A percentile compares a stretch with the other conserved stretches of the same genome.
Conservation (phyloP, 129 eudicot genomes). For the Logfia minima region DNA sequence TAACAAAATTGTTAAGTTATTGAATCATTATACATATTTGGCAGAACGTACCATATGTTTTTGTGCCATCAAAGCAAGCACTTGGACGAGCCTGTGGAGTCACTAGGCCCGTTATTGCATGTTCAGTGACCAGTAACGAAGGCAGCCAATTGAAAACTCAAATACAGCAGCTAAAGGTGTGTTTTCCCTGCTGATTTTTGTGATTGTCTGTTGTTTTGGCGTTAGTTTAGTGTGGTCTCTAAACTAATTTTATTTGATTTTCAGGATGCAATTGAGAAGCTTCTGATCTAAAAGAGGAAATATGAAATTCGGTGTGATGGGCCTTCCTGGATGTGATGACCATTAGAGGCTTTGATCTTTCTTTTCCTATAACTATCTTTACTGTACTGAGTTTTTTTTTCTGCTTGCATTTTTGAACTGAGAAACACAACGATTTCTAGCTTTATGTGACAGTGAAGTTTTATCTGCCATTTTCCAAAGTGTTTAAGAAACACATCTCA, state of each 20-base stretch:
- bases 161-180: conserved; percentile 80
- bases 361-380: conserved; percentile 21
- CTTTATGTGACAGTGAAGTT: conserved; percentile 13
- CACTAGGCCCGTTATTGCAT: conserved; percentile 80
- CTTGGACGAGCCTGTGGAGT: conserved; percentile 91
- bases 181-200: background rate
- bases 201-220: background rate
- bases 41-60: conserved; percentile 89
- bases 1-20: background rate
- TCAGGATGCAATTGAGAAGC: conserved; percentile 97
- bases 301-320: conserved; percentile 63
- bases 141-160: conserved; percentile 86
- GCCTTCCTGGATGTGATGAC: conserved; percentile 41
- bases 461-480: background rate
- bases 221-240: background rate
- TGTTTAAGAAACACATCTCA: background rate
- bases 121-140: conserved; percentile 84
- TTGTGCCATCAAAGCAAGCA: conserved; percentile 90
- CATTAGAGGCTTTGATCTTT: conserved; percentile 71
- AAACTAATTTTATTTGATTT: background rate
- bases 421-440: background rate
- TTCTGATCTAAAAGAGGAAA: conserved; percentile 48
- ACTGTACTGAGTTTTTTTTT: background rate
- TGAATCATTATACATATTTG: background rate
- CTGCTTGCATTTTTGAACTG: conserved; percentile 16